A percentile compares a stretch with the other conserved stretches of the same genome.
These are phyloP conservation scores for Reticulascus tulasneorum DNA, from an alignment of 2,329 filamentous ascomycete genomes.

Conservation along the genomic window DNA sequence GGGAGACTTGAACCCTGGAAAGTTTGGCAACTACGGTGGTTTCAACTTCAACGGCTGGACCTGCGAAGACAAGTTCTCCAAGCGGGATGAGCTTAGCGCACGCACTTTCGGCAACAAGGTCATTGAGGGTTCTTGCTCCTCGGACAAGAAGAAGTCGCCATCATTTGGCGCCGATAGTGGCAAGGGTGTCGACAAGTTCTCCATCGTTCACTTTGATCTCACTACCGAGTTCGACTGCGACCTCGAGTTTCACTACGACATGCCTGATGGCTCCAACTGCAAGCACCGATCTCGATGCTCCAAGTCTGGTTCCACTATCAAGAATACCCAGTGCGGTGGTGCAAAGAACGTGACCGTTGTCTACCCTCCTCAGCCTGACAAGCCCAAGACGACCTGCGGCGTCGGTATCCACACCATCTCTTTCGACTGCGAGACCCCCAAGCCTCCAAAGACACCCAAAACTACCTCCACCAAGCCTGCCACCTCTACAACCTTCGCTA, in stretches of 20 bases:
- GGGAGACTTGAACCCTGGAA: constrained; percentile 56
- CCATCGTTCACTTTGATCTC: constrained; percentile 70
- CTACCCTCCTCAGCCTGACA: constrained; percentile 53
- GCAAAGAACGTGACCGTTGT: constrained; percentile 75
- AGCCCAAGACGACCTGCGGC: constrained; percentile 57
- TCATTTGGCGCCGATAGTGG: constrained; percentile 51
- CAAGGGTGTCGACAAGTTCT: constrained; percentile 57
- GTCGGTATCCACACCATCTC: constrained; percentile 70
- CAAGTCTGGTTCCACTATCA: constrained; percentile 62
- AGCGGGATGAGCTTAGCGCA: constrained; percentile 54
- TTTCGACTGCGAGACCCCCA: constrained; percentile 60
- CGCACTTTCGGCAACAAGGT: constrained; percentile 51
- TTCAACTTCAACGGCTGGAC: constrained; percentile 72
- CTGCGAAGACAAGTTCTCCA: constrained; percentile 56
- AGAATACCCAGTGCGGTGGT: constrained; percentile 90
- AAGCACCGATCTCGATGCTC: constrained; percentile 71
- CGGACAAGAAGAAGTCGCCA: constrained; percentile 44
- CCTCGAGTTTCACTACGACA: constrained; percentile 80
- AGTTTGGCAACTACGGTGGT: constrained; percentile 63
- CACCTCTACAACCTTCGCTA: constrained; percentile 7
- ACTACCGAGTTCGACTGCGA: constrained; percentile 71
- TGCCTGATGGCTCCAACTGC: constrained; percentile 79
- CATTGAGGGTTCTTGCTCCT: constrained; percentile 53
- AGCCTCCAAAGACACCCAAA: constrained; percentile 10
- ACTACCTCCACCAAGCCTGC: constrained; percentile 8